Evolutionary conservation across 257 asterid species (phyloP).

Genomic region (Penstemon newberryi): DNA sequence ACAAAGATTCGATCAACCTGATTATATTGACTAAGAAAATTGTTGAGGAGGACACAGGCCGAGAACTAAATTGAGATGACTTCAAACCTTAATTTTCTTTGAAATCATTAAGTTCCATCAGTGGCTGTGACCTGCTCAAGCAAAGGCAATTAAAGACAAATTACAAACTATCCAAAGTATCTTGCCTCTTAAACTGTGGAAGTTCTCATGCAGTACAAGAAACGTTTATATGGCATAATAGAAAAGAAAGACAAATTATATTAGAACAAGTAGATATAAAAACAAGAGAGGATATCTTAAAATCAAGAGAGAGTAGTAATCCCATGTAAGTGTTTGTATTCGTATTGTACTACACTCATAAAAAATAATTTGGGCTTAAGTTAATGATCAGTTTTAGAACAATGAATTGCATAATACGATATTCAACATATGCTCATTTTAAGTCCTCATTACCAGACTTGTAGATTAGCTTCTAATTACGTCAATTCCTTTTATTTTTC

Average conservation of each 20-base stretch:
- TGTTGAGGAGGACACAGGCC: conserved; percentile 24
- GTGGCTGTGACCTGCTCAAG: conserved; percentile 57
- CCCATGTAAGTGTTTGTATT: not conserved
- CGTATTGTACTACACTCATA: not conserved
- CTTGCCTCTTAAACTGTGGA: too few species aligned
- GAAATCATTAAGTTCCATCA: conserved; percentile 42
- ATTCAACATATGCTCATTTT: not conserved
- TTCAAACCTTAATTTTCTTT: conserved; percentile 41
- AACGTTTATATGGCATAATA: too few species aligned
- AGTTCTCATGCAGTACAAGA: too few species aligned
- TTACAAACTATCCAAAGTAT: not conserved
- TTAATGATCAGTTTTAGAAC: conserved; percentile 8
- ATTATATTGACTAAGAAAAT: conserved; percentile 5
- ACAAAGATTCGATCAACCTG: conserved; percentile 25
- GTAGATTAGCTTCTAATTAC: not conserved
- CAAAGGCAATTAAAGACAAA: conserved; percentile 16
- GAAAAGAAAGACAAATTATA: too few species aligned
- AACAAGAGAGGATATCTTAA: not conserved
- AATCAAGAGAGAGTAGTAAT: not conserved
- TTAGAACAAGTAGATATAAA: too few species aligned
- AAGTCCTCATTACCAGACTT: conserved; percentile 1
- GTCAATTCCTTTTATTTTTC: not conserved
- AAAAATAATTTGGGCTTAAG: not conserved
- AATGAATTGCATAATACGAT: conserved; percentile 12
- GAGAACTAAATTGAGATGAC: conserved; percentile 18